These are phyloP conservation scores for Hibiscus mutabilis DNA, from an alignment of 345 rosid species.

Conservation along the genomic window DNA sequence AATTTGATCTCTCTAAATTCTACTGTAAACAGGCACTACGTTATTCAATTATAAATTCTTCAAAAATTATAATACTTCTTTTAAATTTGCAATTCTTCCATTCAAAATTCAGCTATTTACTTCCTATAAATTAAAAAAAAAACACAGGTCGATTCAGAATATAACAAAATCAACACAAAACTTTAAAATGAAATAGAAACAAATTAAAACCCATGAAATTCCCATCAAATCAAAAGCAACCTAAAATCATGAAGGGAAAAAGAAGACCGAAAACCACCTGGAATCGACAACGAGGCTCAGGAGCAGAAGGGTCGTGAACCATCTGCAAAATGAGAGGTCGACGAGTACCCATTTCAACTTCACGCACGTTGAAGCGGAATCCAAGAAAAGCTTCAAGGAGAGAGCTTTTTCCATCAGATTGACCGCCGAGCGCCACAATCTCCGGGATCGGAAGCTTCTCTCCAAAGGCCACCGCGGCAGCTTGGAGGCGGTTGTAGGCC, in stretches of 20 bases:
- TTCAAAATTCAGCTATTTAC: not conserved
- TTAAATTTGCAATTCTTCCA: not conserved
- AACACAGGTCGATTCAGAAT: not conserved
- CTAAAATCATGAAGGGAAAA: not conserved
- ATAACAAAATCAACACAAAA: not conserved
- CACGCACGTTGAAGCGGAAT: constrained; percentile 90
- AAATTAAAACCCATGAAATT: not conserved
- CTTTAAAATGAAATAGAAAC: not conserved
- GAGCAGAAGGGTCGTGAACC: constrained; percentile 84
- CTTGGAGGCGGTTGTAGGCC: constrained; percentile 93
- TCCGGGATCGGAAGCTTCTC: constrained; percentile 97
- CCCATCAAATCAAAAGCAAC: not conserved
- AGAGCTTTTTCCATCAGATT: constrained; percentile 94
- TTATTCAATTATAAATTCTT: not conserved
- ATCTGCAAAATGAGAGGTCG: constrained; percentile 90
- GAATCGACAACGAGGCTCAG: constrained; percentile 83
- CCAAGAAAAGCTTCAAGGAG: constrained; percentile 92
- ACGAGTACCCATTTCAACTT: constrained; percentile 98
- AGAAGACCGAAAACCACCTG: constrained; percentile 38
- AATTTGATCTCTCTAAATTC: not conserved
- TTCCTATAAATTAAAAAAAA: not conserved
- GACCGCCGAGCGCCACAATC: constrained; percentile 93
- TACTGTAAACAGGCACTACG: not conserved
- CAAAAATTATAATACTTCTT: not conserved
- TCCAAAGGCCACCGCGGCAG: constrained; percentile 93